Base-by-base conservation (phyloP, 768 basidiomycete genomes). In the Phylloporus arenicola region DNA sequence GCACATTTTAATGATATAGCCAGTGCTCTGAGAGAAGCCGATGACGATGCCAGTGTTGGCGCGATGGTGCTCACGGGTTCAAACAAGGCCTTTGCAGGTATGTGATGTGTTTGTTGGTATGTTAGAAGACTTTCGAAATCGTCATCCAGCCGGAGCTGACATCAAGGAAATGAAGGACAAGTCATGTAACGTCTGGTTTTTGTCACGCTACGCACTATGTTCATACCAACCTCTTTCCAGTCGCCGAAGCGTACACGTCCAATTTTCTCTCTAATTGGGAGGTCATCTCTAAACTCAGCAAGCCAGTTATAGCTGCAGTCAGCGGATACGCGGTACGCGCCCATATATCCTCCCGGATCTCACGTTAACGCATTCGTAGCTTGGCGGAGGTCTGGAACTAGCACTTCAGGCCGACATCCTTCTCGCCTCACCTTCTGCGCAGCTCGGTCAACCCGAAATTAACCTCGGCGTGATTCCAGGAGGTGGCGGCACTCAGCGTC, bases 131-230 rank as follows among this genome's bases (percentile, higher is more conserved):
- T 17, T 38, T 53, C 24, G 24, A 49, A 30, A 13, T 20, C 31
- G 31, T 39, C 39, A 16, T 57, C 40, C 48, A 92, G 93, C 93
- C 60, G 93, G 95, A 3, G 95, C 95, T 19, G 95, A 99, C 70
- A 97, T 99, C 71, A 97, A 96, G 73, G 93, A 98, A 71, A 98
- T 98, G 95, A 93, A 92, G 70, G 90, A 94, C 72, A 93, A 93
- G 71, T 73, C 83, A 52, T 96, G 92, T 92, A 61, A 63, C n/a
- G 81, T 70, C 24, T 13, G 10, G 6, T 14, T 39, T 30, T 41
- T 29, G 10, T 31, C 9, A 13, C 17, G 11, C 2, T 5, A 14
- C 25, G n/a, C 33, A 10, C 8, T 42, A 10, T 50, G 20, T 20
- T 51, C 40, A 49, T 6, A 25, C 27, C n/a, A n/a, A n/a, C 24